Evolutionary conservation across 2,329 filamentous ascomycete genomes (phyloP).

Genomic region (Pestalotiopsis fici): DNA sequence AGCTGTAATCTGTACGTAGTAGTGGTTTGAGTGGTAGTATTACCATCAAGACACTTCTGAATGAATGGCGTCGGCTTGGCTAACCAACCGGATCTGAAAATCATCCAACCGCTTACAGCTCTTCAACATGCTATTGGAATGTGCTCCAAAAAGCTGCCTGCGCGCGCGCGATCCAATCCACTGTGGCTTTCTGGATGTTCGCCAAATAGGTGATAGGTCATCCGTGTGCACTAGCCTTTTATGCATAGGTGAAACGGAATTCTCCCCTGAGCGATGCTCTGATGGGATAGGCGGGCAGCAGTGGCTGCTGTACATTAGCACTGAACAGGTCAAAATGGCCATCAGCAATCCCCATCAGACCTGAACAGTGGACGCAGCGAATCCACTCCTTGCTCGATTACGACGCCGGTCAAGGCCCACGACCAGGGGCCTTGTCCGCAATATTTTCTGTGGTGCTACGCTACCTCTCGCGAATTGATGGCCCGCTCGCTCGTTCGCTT

Average conservation of each 20-base stretch:
- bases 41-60: neutral
- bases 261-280: neutral
- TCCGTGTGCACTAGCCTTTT: neutral
- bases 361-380: neutral
- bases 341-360: neutral
- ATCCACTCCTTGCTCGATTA: neutral
- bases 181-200: neutral
- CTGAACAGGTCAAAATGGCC: neutral
- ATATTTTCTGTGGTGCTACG: neutral
- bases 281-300: neutral
- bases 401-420: neutral
- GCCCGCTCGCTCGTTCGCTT: neutral
- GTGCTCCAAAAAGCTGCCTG: neutral
- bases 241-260: constrained; percentile 3
- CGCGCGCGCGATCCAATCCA: neutral
- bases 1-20: neutral
- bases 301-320: neutral
- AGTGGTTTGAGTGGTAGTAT: neutral
- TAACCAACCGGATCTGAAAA: neutral
- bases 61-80: neutral
- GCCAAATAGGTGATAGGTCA: neutral
- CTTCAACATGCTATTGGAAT: neutral
- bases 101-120: neutral
- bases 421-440: neutral
- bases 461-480: neutral